Percentiles rank a stretch among this genome's conserved stretches.
These are phyloP conservation scores for Pythium diclinum DNA, from an alignment of 352 stramenopile species.

Conservation along the genomic window DNA sequence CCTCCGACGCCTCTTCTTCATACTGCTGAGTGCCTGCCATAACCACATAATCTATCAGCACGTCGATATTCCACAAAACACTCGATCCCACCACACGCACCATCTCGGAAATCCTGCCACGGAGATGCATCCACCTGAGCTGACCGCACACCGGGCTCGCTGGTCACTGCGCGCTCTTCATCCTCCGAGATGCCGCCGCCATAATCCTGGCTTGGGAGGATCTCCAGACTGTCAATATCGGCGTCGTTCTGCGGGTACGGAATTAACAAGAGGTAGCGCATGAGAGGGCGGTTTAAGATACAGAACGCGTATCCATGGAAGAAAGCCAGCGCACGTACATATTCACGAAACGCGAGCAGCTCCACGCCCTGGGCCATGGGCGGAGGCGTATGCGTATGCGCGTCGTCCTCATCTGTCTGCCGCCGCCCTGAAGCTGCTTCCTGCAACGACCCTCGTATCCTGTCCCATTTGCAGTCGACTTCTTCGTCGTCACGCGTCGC, in stretches of 20 bases:
- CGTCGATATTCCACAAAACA: background rate
- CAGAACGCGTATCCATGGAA: background rate
- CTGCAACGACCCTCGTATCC: background rate
- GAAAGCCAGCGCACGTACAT: constrained; percentile 32
- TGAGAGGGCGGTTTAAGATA: background rate
- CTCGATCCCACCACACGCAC: constrained; percentile 4
- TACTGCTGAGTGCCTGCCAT: constrained; percentile 39
- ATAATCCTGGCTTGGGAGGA: constrained; percentile 64
- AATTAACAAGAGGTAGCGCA: background rate
- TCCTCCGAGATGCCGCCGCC: constrained; percentile 3
- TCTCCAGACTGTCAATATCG: constrained; percentile 63
- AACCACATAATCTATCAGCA: constrained; percentile 10
- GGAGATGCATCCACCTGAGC: background rate
- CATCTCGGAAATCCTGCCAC: constrained; percentile 24
- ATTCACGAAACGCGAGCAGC: constrained; percentile 58
- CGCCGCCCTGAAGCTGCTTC: background rate
- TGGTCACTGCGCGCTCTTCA: background rate
- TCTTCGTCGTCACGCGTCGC: constrained; percentile 1
- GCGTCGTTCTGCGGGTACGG: constrained; percentile 33
- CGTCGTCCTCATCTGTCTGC: background rate
- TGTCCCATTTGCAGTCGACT: background rate
- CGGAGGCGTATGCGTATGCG: background rate
- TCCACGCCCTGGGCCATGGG: constrained; percentile 12
- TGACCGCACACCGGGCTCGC: background rate
- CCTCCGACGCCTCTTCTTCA: constrained; percentile 56